Percentiles rank a stretch among this genome's conserved stretches.
Evolutionary conservation across 495 filamentous ascomycete genomes (phyloP).

Genomic region (Annulohypoxylon moriforme): DNA sequence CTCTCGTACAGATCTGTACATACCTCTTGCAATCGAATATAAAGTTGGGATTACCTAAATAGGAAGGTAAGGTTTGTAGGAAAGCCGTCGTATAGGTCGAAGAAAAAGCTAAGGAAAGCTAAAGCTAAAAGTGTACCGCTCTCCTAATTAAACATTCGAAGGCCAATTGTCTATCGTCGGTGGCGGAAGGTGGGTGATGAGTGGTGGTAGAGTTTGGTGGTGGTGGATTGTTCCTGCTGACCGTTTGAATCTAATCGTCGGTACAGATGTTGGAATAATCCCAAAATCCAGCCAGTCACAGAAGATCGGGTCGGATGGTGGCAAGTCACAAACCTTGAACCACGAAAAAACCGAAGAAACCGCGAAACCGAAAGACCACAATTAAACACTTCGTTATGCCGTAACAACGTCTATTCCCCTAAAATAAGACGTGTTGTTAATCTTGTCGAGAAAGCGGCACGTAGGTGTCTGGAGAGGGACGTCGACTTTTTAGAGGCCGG

Average conservation of each 20-base stretch:
- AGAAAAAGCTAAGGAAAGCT: neutral
- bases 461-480: conserved; percentile 26
- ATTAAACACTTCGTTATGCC: conserved; percentile 30
- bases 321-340: neutral
- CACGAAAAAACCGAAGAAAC: neutral
- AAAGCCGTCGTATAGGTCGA: conserved; percentile 5
- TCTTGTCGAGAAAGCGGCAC: conserved; percentile 33
- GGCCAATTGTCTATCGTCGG: conserved; percentile 12
- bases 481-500: conserved; percentile 36
- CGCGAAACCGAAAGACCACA: neutral
- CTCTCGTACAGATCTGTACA: conserved; percentile 32
- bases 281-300: conserved; percentile 14
- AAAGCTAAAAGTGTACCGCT: conserved; percentile 15
- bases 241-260: conserved; percentile 20
- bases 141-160: conserved; percentile 13
- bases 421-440: conserved; percentile 26
- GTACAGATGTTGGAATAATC: conserved; percentile 8
- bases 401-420: conserved; percentile 33
- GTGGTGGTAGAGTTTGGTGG: too few species aligned
- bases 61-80: conserved; percentile 12
- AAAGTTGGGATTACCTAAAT: conserved; percentile 33
- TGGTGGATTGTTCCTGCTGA: neutral
- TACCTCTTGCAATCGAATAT: conserved; percentile 28
- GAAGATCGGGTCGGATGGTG: conserved; percentile 16
- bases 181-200: too few species aligned